Base-by-base conservation (phyloP, 768 basidiomycete genomes). In the Tephrocybe rancida region DNA sequence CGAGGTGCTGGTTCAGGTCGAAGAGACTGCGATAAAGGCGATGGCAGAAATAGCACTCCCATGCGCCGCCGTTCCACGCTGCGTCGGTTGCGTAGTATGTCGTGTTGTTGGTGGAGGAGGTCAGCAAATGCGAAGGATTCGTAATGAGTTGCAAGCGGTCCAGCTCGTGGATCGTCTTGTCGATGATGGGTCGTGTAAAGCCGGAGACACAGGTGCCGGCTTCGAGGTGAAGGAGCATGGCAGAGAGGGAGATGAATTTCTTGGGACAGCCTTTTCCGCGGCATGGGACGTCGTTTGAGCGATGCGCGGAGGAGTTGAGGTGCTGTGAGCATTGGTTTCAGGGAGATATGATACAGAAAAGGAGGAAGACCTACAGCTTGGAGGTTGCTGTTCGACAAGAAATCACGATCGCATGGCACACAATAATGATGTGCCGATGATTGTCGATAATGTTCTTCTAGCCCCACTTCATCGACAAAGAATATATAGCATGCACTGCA, bases 41-140 rank as follows among this genome's bases (percentile, higher is more conserved):
- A 63, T 82, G 76, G 64, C 88, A 89, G 24, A 90, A 66, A 61
- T 82, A 81, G 65, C 87, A 90, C 66, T 90, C 86, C 64, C 74
- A 90, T 4, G 57, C 70, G 5, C 0, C 4, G 0, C 77, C 79
- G 53, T 83, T 83, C 73, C 75, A 82, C 1, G 80, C 62, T 9
- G 60, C 56, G 14, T 30, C 32, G 21, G 64, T 71, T 10, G 78
- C 75, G 24, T 58, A 65, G 60, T 71, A 73, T 26, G 47, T 62
- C 0, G 42, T 44, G 32, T 24, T 22, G 26, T 22, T 22, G 26
- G 41, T 13, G 55, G 24, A n/a, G 34, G 51, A n/a, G 50, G 16
- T 52, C 30, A 10, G 53, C 74, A 50, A 88, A 13, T 80, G 79
- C 9, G 70, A 58, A 5, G 85, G 81, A 58, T 84, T 70, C 18